These are phyloP conservation scores for Syncephalastrum monosporum DNA, from an alignment of 371 early-diverging fungal genomes.

Conservation along the genomic window DNA sequence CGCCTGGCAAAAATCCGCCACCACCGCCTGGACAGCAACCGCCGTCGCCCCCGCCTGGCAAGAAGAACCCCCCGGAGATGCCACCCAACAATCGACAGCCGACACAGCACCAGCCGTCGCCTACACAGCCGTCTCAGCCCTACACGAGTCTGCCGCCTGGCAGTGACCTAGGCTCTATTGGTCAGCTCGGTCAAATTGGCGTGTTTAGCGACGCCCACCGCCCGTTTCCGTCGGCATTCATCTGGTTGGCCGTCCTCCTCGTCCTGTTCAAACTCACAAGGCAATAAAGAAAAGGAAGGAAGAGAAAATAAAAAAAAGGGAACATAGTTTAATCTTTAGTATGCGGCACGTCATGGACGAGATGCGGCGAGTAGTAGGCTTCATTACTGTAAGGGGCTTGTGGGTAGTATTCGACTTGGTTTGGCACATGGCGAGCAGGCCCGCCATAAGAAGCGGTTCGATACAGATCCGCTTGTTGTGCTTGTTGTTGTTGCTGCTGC, in stretches of 20 bases:
- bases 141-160: constrained; percentile 12
- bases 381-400: neutral
- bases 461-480: too few species aligned
- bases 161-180: constrained; percentile 13
- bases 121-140: neutral
- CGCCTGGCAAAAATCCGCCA: neutral
- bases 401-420: too few species aligned
- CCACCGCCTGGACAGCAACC: neutral
- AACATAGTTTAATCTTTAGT: constrained; percentile 9
- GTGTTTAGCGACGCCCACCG: constrained; percentile 10
- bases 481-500: too few species aligned
- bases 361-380: constrained; percentile 12
- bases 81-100: constrained; percentile 10
- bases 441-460: too few species aligned
- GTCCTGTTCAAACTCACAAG: too few species aligned
- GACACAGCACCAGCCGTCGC: constrained; percentile 2
- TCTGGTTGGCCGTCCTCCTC: too few species aligned
- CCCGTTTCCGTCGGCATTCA: too few species aligned
- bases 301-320: neutral
- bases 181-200: constrained; percentile 15
- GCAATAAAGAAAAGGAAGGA: neutral
- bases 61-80: neutral
- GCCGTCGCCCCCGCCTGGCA: neutral
- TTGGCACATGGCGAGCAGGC: too few species aligned
- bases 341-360: constrained; percentile 17